Conservation (phyloP, 805 yeast genomes). For the Schwanniomyces sp. region DNA sequence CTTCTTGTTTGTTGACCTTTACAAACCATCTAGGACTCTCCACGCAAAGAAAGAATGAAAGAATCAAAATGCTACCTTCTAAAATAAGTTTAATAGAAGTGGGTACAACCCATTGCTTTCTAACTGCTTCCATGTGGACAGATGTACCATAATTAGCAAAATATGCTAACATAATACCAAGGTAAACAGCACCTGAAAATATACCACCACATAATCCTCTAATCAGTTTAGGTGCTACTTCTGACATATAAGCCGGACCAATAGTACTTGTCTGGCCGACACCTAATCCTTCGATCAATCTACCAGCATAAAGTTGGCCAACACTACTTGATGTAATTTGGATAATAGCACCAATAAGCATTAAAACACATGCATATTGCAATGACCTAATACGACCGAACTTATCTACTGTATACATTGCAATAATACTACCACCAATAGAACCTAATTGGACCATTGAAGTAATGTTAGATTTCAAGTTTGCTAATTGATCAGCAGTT, state of each 20-base stretch:
- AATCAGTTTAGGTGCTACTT: constrained; percentile 50
- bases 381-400: constrained; percentile 53
- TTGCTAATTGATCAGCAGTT: constrained; percentile 25
- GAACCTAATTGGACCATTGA: constrained; percentile 61
- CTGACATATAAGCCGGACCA: constrained; percentile 56
- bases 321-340: constrained; percentile 46
- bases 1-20: constrained; percentile 39
- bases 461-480: constrained; percentile 51
- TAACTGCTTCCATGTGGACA: constrained; percentile 35
- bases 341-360: constrained; percentile 48
- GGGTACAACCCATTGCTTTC: constrained; percentile 55
- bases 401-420: constrained; percentile 48
- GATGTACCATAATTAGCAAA: constrained; percentile 54
- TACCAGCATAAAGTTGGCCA: constrained; percentile 56
- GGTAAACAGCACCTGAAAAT: constrained; percentile 58
- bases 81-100: constrained; percentile 48
- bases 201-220: constrained; percentile 54
- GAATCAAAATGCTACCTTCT: constrained; percentile 45
- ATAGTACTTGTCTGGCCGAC: constrained; percentile 58
- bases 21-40: constrained; percentile 57
- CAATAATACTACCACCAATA: constrained; percentile 52
- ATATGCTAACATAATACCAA: constrained; percentile 52
- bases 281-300: constrained; percentile 55
- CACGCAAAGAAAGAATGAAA: constrained; percentile 42
- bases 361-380: constrained; percentile 40